Conservation (phyloP, 2,329 filamentous ascomycete genomes). For the Cercospora citrullina region DNA sequence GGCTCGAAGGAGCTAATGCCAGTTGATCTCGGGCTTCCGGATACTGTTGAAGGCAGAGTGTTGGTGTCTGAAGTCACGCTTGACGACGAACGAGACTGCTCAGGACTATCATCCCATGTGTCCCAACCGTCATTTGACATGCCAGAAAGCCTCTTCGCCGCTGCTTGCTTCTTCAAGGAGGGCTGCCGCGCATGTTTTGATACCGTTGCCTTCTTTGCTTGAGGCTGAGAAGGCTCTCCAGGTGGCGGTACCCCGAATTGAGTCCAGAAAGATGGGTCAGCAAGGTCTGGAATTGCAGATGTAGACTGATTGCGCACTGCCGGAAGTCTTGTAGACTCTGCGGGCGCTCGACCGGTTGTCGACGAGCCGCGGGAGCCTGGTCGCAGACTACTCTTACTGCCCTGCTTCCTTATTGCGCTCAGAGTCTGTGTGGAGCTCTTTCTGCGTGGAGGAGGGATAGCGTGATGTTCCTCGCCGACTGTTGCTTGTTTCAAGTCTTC, state of each 20-base stretch:
- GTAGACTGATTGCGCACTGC: conserved; percentile 27
- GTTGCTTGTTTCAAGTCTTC: conserved; percentile 95
- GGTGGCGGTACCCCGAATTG: conserved; percentile 28
- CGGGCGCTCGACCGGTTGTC: conserved; percentile 22
- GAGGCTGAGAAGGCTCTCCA: conserved; percentile 19
- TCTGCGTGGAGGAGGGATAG: conserved; percentile 42
- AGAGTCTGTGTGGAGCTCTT: conserved; percentile 34
- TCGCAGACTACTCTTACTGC: conserved; percentile 33
- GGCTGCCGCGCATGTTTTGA: conserved; percentile 28
- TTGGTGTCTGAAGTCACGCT: conserved; percentile 31
- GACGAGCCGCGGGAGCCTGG: conserved; percentile 28
- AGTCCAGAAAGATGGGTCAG: conserved; percentile 35
- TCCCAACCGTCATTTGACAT: conserved; percentile 36
- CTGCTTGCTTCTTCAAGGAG: conserved; percentile 23
- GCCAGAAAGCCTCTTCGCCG: conserved; percentile 19
- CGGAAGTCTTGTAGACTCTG: conserved; percentile 23
- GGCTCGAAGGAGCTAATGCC: conserved; percentile 18
- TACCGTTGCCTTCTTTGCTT: conserved; percentile 30
- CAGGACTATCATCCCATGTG: conserved; percentile 35
- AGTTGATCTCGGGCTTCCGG: conserved; percentile 28
- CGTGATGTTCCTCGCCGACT: conserved; percentile 84
- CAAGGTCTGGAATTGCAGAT: conserved; percentile 32
- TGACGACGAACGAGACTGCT: conserved; percentile 28
- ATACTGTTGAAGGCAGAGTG: conserved; percentile 32
- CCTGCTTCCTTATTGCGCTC: conserved; percentile 27